Base-by-base conservation (phyloP, 2,329 filamentous ascomycete species). In the Aspergillus ustus region DNA sequence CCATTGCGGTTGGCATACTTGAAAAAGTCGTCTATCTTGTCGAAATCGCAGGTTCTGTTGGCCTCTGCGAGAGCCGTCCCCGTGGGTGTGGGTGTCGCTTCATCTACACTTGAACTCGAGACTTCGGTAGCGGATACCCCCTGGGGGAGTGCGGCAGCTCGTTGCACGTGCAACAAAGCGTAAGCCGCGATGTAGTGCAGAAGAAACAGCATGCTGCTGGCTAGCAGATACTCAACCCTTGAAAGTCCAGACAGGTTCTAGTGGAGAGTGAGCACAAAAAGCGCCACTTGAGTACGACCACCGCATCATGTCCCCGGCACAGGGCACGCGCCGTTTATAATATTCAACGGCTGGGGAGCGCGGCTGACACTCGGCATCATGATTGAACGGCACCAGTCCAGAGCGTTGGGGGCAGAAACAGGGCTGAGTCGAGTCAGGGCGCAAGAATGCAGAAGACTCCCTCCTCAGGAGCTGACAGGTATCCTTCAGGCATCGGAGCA, bases 11-110 rank as follows among this genome's bases (percentile, higher is more conserved):
- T 50, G 31, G 52, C 58, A 19, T 60, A 56, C 2, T 29, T n/a
- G 45, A 60, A 60, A 31, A 60, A 60, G 25, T 55, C 51, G n/a
- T 60, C 20, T 8, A 60, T 50, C 44, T 44, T 50, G 8, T 45
- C 31, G 45, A 54, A 60, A 31, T 60, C 57, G 34, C 57, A 60
- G 15, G 15, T 60, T 44, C 52, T 29, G n/a, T 55, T 45, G 13
- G 7, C 17, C 31, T 28, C 57, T 37, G 29, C 45, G 0, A 19
- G 3, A 45, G 25, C 11, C 15, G 17, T 11, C 19, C 40, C 57
- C 15, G 52, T 46, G n/a, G 51, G 7, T 46, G 22, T 31, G 2
- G 45, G 44, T 28, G 43, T 22, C 9, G 51, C 31, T 15, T 51
- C 43, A 44, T 43, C n/a, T 44, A 44, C 22, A n/a, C 29, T 60